A percentile compares a stretch with the other conserved stretches of the same genome.
Evolutionary conservation across 2,329 filamentous ascomycete genomes (phyloP).

Genomic region (Alternaria viburni): DNA sequence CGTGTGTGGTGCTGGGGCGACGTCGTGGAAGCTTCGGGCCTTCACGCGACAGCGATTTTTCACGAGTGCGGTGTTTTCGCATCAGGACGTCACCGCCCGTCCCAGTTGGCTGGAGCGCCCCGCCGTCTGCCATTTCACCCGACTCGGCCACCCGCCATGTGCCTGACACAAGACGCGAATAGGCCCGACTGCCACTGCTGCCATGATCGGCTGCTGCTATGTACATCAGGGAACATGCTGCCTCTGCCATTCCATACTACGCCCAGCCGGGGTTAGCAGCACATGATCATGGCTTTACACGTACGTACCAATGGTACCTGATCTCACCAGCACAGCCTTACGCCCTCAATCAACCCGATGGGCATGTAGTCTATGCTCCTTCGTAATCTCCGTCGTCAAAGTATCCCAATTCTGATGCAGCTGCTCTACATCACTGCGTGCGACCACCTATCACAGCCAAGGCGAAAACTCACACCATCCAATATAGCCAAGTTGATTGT

Average conservation of each 20-base stretch:
- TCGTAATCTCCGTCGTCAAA: background rate
- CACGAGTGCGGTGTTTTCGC: constrained; percentile 23
- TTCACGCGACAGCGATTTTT: constrained; percentile 27
- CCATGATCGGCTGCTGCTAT: constrained; percentile 1
- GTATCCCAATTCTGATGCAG: background rate
- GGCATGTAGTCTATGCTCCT: background rate
- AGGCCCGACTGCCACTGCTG: background rate
- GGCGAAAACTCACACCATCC: background rate
- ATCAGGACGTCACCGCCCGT: constrained; percentile 23
- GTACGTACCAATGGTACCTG: background rate
- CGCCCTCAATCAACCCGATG: background rate
- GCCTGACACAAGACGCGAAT: background rate
- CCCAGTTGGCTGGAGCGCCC: constrained; percentile 16
- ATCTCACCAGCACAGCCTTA: background rate
- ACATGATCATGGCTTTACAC: background rate
- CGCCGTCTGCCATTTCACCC: constrained; percentile 5
- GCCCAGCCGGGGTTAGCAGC: background rate
- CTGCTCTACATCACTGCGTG: background rate
- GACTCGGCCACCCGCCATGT: background rate
- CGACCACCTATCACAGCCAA: background rate
- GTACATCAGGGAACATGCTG: background rate
- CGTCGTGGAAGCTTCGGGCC: constrained; percentile 13
- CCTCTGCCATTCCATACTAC: background rate
- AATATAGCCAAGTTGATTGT: background rate
- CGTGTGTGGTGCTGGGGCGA: constrained; percentile 8